A percentile compares a stretch with the other conserved stretches of the same genome.
phyloP scores from a whole-genome alignment of 2,329 filamentous ascomycete species.

The Fusarium sambucinum region DNA sequence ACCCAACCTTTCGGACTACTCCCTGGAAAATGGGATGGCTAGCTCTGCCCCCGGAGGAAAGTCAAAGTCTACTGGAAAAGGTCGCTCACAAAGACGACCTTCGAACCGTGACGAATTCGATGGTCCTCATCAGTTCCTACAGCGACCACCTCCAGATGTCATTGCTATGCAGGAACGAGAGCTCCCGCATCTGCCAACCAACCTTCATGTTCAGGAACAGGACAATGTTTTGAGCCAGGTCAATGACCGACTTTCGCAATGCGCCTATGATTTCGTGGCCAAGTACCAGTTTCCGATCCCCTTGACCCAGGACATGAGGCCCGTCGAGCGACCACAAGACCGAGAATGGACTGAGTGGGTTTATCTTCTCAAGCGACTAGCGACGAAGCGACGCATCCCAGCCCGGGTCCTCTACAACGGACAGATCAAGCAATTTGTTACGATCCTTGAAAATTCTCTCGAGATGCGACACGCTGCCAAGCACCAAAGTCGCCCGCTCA shows the following conservation, averaged over 20 bases:
- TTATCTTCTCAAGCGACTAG: constrained; percentile 84
- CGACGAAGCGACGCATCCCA: constrained; percentile 87
- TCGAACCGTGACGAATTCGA: constrained; percentile 92
- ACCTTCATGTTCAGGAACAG: constrained; percentile 85
- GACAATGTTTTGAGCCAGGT: constrained; percentile 83
- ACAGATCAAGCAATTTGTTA: constrained; percentile 92
- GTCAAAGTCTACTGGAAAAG: constrained; percentile 61
- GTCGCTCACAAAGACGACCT: constrained; percentile 72
- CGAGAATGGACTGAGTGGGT: constrained; percentile 95
- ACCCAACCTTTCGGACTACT: constrained; percentile 71
- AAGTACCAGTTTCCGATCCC: constrained; percentile 93
- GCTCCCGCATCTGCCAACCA: constrained; percentile 83
- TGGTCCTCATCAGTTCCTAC: constrained; percentile 84
- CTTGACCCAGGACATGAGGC: constrained; percentile 83
- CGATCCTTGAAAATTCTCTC: constrained; percentile 86
- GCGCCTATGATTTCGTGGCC: constrained; percentile 90
- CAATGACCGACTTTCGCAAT: constrained; percentile 86
- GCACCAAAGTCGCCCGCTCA: constrained; percentile 83
- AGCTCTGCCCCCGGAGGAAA: constrained; percentile 56
- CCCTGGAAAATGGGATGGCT: constrained; percentile 64
- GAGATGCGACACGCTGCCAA: constrained; percentile 90
- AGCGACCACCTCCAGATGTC: constrained; percentile 76
- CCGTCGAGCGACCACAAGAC: constrained; percentile 78
- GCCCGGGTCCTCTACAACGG: constrained; percentile 87
- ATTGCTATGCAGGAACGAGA: constrained; percentile 83